A percentile compares a stretch with the other conserved stretches of the same genome.
Conservation (phyloP, 352 stramenopile species). For the Phytopythium litorale region DNA sequence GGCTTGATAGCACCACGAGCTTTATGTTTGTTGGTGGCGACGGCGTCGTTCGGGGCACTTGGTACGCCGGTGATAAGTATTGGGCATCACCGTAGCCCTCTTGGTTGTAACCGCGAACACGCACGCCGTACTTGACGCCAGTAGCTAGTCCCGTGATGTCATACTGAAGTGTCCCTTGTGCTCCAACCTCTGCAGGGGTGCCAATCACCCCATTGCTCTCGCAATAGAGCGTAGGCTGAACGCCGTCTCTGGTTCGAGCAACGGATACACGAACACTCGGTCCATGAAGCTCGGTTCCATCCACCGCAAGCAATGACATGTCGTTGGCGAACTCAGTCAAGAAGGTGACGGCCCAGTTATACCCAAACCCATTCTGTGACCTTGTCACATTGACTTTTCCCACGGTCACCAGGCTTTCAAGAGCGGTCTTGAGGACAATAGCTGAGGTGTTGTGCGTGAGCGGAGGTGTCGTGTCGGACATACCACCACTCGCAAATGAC, state of each 20-base stretch:
- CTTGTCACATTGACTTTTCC: conserved; percentile 85
- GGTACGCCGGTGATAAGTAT: conserved; percentile 44
- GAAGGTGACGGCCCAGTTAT: conserved; percentile 96
- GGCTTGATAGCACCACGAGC: conserved; percentile 58
- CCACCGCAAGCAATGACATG: conserved; percentile 80
- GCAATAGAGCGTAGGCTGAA: conserved; percentile 76
- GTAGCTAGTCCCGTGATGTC: conserved; percentile 48
- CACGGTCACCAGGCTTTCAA: conserved; percentile 90
- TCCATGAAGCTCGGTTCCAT: conserved; percentile 91
- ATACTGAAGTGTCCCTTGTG: conserved; percentile 24
- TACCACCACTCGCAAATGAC: conserved; percentile 47
- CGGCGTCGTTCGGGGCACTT: conserved; percentile 49
- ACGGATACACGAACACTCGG: conserved; percentile 83
- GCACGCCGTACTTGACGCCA: conserved; percentile 54
- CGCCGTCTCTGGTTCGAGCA: conserved; percentile 58
- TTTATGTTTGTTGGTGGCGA: conserved; percentile 29
- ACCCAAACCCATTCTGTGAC: conserved; percentile 91
- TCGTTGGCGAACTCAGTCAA: conserved; percentile 78
- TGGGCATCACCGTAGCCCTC: conserved; percentile 54
- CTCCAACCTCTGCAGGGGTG: conserved; percentile 23
- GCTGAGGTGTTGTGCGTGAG: conserved; percentile 89
- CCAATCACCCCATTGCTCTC: conserved; percentile 42
- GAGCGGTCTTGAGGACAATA: conserved; percentile 64
- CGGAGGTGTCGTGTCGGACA: conserved; percentile 84
- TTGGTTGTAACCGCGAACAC: conserved; percentile 55